A percentile compares a stretch with the other conserved stretches of the same genome.
Evolutionary conservation across 2,329 filamentous ascomycete species (phyloP).

Genomic region (Aspergillus sp.): DNA sequence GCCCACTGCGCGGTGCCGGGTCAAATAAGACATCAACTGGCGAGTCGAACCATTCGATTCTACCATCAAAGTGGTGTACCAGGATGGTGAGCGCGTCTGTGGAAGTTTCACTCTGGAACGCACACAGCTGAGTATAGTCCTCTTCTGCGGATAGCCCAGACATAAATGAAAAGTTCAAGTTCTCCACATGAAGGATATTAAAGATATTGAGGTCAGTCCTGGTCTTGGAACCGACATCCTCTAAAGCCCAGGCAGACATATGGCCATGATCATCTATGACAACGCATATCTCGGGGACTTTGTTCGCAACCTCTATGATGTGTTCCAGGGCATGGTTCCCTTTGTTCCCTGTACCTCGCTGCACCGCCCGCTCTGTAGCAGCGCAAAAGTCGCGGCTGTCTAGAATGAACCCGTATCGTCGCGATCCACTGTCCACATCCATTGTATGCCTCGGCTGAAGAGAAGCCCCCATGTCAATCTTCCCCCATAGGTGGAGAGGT

Average conservation of each 20-base stretch:
- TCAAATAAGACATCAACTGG: constrained; percentile 78
- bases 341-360: constrained; percentile 54
- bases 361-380: constrained; percentile 72
- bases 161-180: constrained; percentile 42
- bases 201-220: constrained; percentile 68
- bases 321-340: constrained; percentile 74
- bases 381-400: constrained; percentile 74
- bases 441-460: constrained; percentile 55
- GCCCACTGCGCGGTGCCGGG: constrained; percentile 55
- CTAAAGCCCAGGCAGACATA: constrained; percentile 89
- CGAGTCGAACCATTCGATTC: constrained; percentile 75
- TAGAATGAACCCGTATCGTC: constrained; percentile 73
- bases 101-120: constrained; percentile 62
- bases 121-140: constrained; percentile 65
- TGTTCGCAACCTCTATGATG: constrained; percentile 78
- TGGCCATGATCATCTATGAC: constrained; percentile 77
- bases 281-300: constrained; percentile 80
- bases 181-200: constrained; percentile 75
- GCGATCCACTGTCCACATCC: constrained; percentile 33
- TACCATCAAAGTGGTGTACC: constrained; percentile 79
- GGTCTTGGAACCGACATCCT: constrained; percentile 72
- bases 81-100: constrained; percentile 67
- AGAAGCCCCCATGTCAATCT: constrained; percentile 69
- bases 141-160: constrained; percentile 23
- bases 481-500: constrained; percentile 72